phyloP scores from a whole-genome alignment of 176 grass and related monocot genomes.

The Thinopyrum elongatum region DNA sequence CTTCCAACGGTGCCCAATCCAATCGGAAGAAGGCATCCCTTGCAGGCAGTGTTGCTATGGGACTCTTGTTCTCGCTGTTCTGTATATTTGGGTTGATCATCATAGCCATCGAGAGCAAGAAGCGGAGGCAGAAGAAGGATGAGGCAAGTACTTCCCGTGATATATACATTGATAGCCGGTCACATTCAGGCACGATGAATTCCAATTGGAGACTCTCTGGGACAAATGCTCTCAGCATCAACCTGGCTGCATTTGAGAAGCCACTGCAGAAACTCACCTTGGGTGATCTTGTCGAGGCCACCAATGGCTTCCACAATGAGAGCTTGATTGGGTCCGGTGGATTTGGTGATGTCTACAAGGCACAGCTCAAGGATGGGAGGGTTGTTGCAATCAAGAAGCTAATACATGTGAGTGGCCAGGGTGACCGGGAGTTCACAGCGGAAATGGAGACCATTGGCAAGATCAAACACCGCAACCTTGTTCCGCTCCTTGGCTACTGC shows the following conservation, averaged over 20 bases:
- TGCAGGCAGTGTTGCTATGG: constrained; percentile 72
- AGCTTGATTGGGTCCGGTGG: constrained; percentile 73
- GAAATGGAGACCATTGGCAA: constrained; percentile 99
- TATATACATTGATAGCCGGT: constrained; percentile 78
- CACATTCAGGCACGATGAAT: constrained; percentile 65
- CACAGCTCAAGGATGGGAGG: constrained; percentile 79
- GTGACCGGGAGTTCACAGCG: constrained; percentile 90
- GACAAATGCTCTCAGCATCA: constrained; percentile 77
- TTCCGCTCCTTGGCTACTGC: constrained; percentile 91
- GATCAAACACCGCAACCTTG: constrained; percentile 96
- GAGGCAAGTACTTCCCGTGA: constrained; percentile 52
- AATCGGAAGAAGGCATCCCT: constrained; percentile 60
- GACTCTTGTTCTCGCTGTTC: constrained; percentile 69
- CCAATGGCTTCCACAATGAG: constrained; percentile 82
- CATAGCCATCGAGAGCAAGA: constrained; percentile 65
- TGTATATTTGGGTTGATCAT: constrained; percentile 79
- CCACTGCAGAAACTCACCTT: constrained; percentile 81
- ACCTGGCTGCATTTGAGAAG: constrained; percentile 77
- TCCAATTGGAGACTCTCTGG: constrained; percentile 86
- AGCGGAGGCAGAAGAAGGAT: constrained; percentile 57
- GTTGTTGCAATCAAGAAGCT: constrained; percentile 93
- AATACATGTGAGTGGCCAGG: constrained; percentile 88
- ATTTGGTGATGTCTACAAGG: constrained; percentile 96
- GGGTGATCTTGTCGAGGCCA: constrained; percentile 72
- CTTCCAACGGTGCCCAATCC: constrained; percentile 27